Conservation (phyloP, 306 rosid genomes). For the Mucuna pruriens region DNA sequence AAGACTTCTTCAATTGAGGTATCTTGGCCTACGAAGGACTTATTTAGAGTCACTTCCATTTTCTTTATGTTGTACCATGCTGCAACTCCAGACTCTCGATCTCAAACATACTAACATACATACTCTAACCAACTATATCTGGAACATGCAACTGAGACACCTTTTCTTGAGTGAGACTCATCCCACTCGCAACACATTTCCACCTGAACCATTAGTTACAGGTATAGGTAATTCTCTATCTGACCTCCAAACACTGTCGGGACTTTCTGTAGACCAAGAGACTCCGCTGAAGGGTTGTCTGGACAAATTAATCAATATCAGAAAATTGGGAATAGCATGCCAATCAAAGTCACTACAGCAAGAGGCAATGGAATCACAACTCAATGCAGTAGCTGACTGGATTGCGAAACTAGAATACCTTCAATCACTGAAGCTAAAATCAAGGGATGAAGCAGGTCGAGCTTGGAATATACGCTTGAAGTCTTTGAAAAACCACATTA, state of each 20-base stretch:
- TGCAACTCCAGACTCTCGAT: slow-evolving; percentile 49
- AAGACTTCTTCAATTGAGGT: slow-evolving; percentile 39
- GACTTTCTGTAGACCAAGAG: slow-evolving; percentile 45
- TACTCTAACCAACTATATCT: slow-evolving; percentile 37
- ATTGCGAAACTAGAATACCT: slow-evolving; percentile 30
- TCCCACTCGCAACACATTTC: slow-evolving; percentile 27
- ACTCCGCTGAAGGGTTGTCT: slow-evolving; percentile 33
- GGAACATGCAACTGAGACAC: slow-evolving; percentile 50
- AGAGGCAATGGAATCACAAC: slow-evolving; percentile 22
- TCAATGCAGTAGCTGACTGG: slow-evolving; percentile 27
- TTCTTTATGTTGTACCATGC: slow-evolving; percentile 35
- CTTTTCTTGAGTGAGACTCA: slow-evolving; percentile 40
- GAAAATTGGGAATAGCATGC: slow-evolving; percentile 45
- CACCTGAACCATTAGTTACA: not conserved
- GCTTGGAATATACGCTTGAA: slow-evolving; percentile 22
- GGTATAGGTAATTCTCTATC: not conserved
- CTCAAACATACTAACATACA: slow-evolving; percentile 47
- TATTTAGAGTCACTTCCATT: slow-evolving; percentile 42
- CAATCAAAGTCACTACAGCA: slow-evolving; percentile 20
- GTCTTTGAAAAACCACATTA: not conserved
- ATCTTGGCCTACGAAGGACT: slow-evolving; percentile 56
- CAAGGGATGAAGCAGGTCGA: slow-evolving; percentile 30
- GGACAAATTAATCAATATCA: slow-evolving; percentile 35
- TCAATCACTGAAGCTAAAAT: slow-evolving; percentile 39
- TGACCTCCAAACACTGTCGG: slow-evolving; percentile 48